A percentile compares a stretch with the other conserved stretches of the same genome.
phyloP scores from a whole-genome alignment of 495 filamentous ascomycete genomes.

The Talaromyces ruber region DNA sequence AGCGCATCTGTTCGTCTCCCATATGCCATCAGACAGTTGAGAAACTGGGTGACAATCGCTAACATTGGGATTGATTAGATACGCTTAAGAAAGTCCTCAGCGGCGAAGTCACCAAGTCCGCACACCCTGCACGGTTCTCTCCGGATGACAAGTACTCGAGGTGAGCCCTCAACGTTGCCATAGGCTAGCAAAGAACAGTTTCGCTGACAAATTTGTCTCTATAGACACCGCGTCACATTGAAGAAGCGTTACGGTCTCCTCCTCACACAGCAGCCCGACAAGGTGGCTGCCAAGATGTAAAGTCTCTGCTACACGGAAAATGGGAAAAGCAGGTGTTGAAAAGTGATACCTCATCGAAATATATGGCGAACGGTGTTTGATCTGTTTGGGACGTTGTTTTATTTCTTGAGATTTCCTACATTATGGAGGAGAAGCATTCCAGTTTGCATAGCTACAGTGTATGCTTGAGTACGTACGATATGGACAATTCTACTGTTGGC shows the following conservation, averaged over 20 bases:
- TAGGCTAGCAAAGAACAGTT: background rate
- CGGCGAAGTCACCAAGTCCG: slow-evolving; percentile 83
- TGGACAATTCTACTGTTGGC: background rate
- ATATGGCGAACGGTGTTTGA: slow-evolving; percentile 38
- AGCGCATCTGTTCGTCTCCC: slow-evolving; percentile 48
- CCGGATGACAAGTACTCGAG: slow-evolving; percentile 96
- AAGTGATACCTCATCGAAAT: slow-evolving; percentile 18
- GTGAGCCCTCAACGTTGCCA: slow-evolving; percentile 27
- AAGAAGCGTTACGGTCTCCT: slow-evolving; percentile 87
- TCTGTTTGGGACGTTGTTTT: background rate
- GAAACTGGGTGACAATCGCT: background rate
- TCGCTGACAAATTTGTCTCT: background rate
- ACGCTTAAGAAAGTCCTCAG: slow-evolving; percentile 65
- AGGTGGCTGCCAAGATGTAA: slow-evolving; percentile 23
- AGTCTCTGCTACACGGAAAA: slow-evolving; percentile 6
- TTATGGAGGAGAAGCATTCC: background rate
- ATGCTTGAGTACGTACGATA: background rate
- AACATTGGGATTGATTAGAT: background rate
- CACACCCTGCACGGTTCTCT: slow-evolving; percentile 93
- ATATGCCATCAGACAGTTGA: slow-evolving; percentile 16
- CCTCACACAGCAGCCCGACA: slow-evolving; percentile 62
- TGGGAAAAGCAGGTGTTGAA: slow-evolving; percentile 16
- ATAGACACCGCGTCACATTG: slow-evolving; percentile 78
- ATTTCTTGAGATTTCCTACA: background rate
- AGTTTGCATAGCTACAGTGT: background rate